Percentiles rank a stretch among this genome's conserved stretches.
Conservation (phyloP, 805 yeast species). For the Myxozyma udenii region DNA sequence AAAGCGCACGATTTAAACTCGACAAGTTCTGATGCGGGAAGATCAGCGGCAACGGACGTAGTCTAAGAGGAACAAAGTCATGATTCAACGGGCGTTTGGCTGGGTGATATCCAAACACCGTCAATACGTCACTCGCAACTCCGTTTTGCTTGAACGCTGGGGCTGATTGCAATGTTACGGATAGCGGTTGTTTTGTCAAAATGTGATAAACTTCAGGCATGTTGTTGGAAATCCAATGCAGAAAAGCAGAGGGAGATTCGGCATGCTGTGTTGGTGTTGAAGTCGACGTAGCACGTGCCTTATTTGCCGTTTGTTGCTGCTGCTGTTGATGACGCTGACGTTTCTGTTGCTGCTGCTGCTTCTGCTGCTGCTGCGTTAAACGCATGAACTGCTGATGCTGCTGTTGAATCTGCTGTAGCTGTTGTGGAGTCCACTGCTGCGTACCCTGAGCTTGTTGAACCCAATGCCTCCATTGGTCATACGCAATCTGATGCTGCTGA, state of each 20-base stretch:
- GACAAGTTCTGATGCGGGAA: not conserved
- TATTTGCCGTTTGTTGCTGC: no score
- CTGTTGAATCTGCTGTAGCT: no score
- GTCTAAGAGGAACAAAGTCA: not conserved
- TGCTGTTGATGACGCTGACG: not conserved
- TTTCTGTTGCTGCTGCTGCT: not conserved
- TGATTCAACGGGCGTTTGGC: constrained; percentile 2
- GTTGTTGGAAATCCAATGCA: no score
- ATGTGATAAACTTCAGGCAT: no score
- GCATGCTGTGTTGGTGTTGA: no score
- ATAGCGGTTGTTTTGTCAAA: no score
- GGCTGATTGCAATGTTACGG: no score
- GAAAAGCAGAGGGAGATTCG: no score
- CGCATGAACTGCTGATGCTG: not conserved
- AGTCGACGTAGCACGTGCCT: no score
- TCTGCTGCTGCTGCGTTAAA: not conserved
- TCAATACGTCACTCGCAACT: constrained; percentile 2
- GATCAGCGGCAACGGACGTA: not conserved
- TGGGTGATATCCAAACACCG: constrained; percentile 3
- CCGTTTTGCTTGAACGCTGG: no score
- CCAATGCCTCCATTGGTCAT: not conserved
- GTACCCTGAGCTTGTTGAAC: not conserved
- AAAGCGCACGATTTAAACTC: not conserved
- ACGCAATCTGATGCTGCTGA: not conserved
- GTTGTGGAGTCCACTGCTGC: not conserved